Base-by-base conservation (phyloP, 176 grass and related monocot species). In the Triticum urartu region DNA sequence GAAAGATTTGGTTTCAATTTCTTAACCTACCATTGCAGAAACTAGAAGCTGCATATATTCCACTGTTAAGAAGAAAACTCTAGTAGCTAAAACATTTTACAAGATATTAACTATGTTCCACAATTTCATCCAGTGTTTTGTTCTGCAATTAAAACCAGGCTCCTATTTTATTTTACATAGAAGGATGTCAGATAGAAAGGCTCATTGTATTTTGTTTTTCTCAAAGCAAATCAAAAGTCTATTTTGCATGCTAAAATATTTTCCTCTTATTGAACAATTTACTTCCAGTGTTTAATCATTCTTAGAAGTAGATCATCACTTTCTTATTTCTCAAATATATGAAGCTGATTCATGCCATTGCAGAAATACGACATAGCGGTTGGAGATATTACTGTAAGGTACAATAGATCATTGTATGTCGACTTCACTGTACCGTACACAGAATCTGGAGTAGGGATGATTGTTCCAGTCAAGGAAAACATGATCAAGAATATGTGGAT, bases 391-490 rank as follows among this genome's bases (percentile, higher is more conserved):
- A 90, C 89, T 58, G 76, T 92, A 34, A 86, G 68, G 7, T 78
- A 67, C 14, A 90, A 90, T 28, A 86, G 93, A 63, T 50, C 90
- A 12, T 17, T 38, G 30, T 86, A 88, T 21, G 90, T 85, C 11
- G 85, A 94, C 58, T 94, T 94, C 81, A 78, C 90, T 5, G 3
- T 80, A 32, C 87, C 90, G 14, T 94, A 92, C 77, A 90, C 89
- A 9, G 87, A 89, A 32, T 75, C 85, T 1, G 85, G 85, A 60
- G 34, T 92, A 42, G 77, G 82, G 4, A 92, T 94, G 90, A 21
- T 94, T 25, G 93, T 92, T 15, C 85, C 65, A n/a, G 14, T 83
- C 24, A 83, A 59, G 32, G 20, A 83, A 61, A 52, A 77, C 22
- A 34, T 7, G 30, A 91, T 82, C 18, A 88, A 54, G 17, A 80